Base-by-base conservation (phyloP, 2,329 filamentous ascomycete species). In the Ophiostoma pallidulum region DNA sequence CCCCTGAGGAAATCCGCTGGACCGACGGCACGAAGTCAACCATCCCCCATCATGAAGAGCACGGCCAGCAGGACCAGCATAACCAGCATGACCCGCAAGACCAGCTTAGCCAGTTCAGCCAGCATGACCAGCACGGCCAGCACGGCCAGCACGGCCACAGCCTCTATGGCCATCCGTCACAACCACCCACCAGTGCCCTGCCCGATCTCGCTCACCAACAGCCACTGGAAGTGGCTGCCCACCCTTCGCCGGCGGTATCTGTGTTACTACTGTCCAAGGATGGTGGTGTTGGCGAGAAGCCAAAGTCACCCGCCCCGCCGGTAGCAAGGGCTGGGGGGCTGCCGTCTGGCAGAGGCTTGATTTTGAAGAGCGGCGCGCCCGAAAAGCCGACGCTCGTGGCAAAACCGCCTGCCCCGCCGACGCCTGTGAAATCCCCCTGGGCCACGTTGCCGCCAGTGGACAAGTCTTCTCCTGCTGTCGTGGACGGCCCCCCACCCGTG, bases 361-460 rank as follows among this genome's bases (percentile, higher is more conserved):
- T 86, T 2, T 65, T 86, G 28, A 86, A 85, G 59, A n/a, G n/a
- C n/a, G 77, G 77, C 32, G 77, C 77, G 5, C 70, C 77, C 9
- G 84, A 87, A 47, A 88, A 85, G 61, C 82, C 82, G 28, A 82
- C 82, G 0, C 66, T 88, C 4, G 82, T 88, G 36, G 75, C 84
- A 8, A 90, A 89, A 59, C 82, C 82, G 14, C 77, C 82, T 1
- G 72, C 73, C 2, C 73, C 77, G 4, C 77, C 83, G 8, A 74
- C 80, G 1, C 84, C 88, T 1, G 76, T 82, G 22, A 96, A 94
- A 61, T 96, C 90, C 4, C 91, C 91, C 4, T 97, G 91, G 91
- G 91, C 91, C 20, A 62, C 83, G 29, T 67, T 97, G 24, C 91
- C 91, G 13, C 87, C 88, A 1, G 77, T 96, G 7, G 88, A 94